Base-by-base conservation (phyloP, 1,139 yeast species). In the Suhomyces anneliseae region DNA sequence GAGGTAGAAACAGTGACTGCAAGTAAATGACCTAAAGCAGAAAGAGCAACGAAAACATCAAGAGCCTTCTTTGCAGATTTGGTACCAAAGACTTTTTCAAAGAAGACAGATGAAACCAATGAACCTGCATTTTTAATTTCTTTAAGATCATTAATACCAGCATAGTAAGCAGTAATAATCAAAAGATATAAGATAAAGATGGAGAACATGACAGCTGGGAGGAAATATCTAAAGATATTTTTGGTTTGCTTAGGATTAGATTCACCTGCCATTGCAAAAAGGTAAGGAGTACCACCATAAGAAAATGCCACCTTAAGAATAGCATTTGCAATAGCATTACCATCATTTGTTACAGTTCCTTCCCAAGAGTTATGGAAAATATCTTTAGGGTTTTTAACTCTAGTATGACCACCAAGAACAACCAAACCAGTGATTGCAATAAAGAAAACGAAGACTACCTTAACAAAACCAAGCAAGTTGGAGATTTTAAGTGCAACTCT, bases 241-340 rank as follows among this genome's bases (percentile, higher is more conserved):
- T 60, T 61, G n/a, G 68, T 59, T 37, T 61, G 59, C 29, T 50
- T 58, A 5, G 68, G 69, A 31, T 62, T 52, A 2, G 68, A 51
- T 51, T 74, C 79, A 7, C 74, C 75, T 12, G 69, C 78, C 43
- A 72, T 65, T 14, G 65, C 64, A 51, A 74, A 65, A 0, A 72
- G 70, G 52, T 74, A 73, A 7, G 55, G 59, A 15, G 69, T 58
- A 40, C 79, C 79, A 48, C 74, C 66, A 49, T 68, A 74, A 1
- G 78, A 65, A 47, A 74, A 75, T 3, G 74, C 63, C 35, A 72
- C 76, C 46, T 74, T 74, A 40, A 74, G 61, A 39, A 75, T 71
- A 2, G 79, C 74, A 51, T 57, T 70, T 8, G 74, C 68, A 49
- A 74, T 72, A 31, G 70, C 64, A 52, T 74, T 71, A 26, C 78